Base-by-base conservation (phyloP, 2,329 filamentous ascomycete genomes). In the Diaporthe helianthi region DNA sequence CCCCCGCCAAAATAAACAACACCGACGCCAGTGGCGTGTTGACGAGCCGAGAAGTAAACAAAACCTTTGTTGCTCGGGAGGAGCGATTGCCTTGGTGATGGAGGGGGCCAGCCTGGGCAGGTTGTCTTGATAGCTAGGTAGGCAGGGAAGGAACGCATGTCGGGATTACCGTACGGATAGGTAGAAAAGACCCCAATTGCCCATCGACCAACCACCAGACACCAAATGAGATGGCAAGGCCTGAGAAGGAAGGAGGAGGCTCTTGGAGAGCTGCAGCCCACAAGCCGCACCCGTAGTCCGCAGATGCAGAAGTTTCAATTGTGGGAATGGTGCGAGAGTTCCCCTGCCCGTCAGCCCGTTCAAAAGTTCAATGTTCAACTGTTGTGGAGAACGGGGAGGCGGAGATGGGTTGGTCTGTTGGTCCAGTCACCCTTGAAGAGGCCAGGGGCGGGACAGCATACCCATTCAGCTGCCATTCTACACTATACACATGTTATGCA, bases 391-490 rank as follows among this genome's bases (percentile, higher is more conserved):
- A 53, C 38, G 68, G 64, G 68, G 68, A 67, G 58, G n/a, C 58
- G 58, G 58, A 63, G 33, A 47, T 44, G 38, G 61, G 60, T 15
- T 44, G 41, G 41, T 44, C 41, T 44, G 41, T 46, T 66, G 61
- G 58, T 44, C 69, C 53, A 53, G 65, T 60, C 52, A 51, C 51
- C 51, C 60, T 51, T 60, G 67, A 65, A 12, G n/a, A n/a, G 51
- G 54, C 44, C 52, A 66, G 60, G 68, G 54, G 68, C 58, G 65
- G n/a, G 65, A 63, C 54, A 33, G 36, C 55, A 70, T 60, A 24
- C 26, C 52, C 64, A 61, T 65, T n/a, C 24, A n/a, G n/a, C n/a
- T n/a, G n/a, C n/a, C n/a, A n/a, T 58, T 38, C 19, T 36, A 7
- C 1, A 12, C 12, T 13, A 38, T 15, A 38, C 36, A 36, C 33